Percentiles rank a stretch among this genome's conserved stretches.
These are phyloP conservation scores for Schizopora paradoxa DNA, from an alignment of 1,284 basidiomycete genomes.

Conservation along the genomic window DNA sequence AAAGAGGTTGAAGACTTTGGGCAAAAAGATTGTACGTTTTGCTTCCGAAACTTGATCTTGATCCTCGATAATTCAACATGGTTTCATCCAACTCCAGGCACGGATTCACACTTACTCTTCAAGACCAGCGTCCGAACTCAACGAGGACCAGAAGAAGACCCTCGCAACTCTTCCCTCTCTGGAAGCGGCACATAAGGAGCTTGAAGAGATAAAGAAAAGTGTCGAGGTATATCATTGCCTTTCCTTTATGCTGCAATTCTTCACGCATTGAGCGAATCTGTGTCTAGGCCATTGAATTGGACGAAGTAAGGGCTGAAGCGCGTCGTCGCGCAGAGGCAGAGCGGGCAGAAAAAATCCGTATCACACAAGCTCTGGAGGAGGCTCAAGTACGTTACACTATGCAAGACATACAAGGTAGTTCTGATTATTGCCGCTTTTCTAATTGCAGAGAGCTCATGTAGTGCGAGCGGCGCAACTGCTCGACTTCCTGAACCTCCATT, in stretches of 20 bases:
- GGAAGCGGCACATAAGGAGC: slow-evolving; percentile 73
- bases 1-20: slow-evolving; percentile 69
- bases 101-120: slow-evolving; percentile 67
- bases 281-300: slow-evolving; percentile 57
- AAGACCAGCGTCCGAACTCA: slow-evolving; percentile 63
- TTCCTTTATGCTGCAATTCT: no score
- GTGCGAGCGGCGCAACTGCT: slow-evolving; percentile 49
- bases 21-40: slow-evolving; percentile 77
- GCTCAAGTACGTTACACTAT: slow-evolving; percentile 46
- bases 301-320: slow-evolving; percentile 50
- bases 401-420: slow-evolving; percentile 8
- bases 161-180: slow-evolving; percentile 66
- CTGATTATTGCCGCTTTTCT: slow-evolving; percentile 6
- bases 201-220: slow-evolving; percentile 74
- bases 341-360: slow-evolving; percentile 46
- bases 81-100: slow-evolving; percentile 46
- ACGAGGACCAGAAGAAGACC: slow-evolving; percentile 77
- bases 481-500: slow-evolving; percentile 59
- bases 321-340: slow-evolving; percentile 49
- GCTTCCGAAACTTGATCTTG: neutral
- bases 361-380: slow-evolving; percentile 49
- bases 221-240: slow-evolving; percentile 54
- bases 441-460: slow-evolving; percentile 33
- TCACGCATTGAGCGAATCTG: neutral
- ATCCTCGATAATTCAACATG: slow-evolving; percentile 12